Conservation (phyloP, 257 asterid genomes). For the Solanum chilense region DNA sequence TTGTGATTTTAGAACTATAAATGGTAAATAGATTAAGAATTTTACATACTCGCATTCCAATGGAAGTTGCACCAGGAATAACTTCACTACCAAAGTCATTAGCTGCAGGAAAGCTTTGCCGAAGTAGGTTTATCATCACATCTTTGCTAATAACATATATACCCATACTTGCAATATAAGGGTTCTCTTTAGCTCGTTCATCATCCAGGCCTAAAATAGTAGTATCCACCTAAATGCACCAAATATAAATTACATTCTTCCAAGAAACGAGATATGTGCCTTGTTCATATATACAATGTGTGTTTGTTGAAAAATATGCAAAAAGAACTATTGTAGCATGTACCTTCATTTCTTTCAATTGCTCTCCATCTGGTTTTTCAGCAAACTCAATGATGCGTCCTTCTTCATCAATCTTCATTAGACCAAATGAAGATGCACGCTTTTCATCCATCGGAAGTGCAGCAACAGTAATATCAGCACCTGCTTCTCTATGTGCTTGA, state of each 20-base stretch:
- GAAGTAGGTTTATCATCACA: constrained; percentile 65
- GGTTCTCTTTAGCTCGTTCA: constrained; percentile 81
- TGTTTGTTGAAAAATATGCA: too few species aligned
- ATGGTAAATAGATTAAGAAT: neutral
- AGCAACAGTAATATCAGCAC: constrained; percentile 95
- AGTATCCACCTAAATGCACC: constrained; percentile 60
- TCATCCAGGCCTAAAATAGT: constrained; percentile 92
- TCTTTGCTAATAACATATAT: constrained; percentile 87
- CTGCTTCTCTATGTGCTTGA: constrained; percentile 96
- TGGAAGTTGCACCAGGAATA: constrained; percentile 88
- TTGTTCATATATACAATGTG: neutral
- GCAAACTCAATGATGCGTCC: constrained; percentile 82
- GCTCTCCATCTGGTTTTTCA: constrained; percentile 91
- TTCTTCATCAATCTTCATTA: constrained; percentile 93
- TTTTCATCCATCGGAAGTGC: constrained; percentile 94
- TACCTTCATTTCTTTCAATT: constrained; percentile 76
- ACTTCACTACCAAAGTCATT: constrained; percentile 95
- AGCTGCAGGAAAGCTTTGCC: constrained; percentile 69
- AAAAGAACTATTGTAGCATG: too few species aligned
- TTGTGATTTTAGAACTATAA: neutral
- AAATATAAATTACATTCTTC: neutral
- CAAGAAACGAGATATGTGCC: neutral
- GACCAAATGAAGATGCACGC: constrained; percentile 89
- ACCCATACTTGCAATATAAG: constrained; percentile 95
- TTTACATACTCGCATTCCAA: constrained; percentile 64